Percentiles rank a stretch among this genome's conserved stretches.
These are phyloP conservation scores for Tolypocladium sp. DNA, from an alignment of 2,329 filamentous ascomycete genomes.

Conservation along the genomic window DNA sequence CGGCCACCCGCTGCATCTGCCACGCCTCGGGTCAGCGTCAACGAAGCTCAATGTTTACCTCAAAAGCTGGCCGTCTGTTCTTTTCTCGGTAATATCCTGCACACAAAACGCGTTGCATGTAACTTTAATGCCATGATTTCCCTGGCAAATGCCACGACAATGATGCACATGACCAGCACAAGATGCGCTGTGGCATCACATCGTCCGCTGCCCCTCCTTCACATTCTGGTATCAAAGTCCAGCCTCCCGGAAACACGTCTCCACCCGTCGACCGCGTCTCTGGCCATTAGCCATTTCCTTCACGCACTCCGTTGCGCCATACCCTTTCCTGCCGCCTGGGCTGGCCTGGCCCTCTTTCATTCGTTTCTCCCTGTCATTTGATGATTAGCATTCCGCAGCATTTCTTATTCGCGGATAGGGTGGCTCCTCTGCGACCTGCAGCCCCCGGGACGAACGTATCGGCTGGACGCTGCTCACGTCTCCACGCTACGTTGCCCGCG, in stretches of 20 bases:
- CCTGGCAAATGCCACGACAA: background rate
- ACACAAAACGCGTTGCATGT: background rate
- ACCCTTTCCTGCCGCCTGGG: background rate
- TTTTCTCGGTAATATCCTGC: background rate
- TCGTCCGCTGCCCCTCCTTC: background rate
- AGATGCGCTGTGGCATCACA: background rate
- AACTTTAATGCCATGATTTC: background rate
- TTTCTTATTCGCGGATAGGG: background rate
- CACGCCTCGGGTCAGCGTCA: no score
- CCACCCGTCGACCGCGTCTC: background rate
- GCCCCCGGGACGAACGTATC: background rate
- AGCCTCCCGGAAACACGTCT: constrained; percentile 1
- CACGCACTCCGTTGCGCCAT: background rate
- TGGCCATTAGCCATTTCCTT: background rate
- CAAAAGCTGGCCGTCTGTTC: background rate
- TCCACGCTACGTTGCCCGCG: background rate
- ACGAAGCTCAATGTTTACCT: background rate
- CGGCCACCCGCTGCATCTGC: no score
- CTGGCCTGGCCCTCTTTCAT: background rate
- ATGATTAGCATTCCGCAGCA: background rate
- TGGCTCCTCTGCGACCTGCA: background rate
- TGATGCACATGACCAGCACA: background rate
- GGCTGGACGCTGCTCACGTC: background rate
- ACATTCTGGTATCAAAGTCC: background rate
- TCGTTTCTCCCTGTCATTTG: background rate